Conservation (phyloP, 1,284 basidiomycete species). For the Cronartium ribicola region DNA sequence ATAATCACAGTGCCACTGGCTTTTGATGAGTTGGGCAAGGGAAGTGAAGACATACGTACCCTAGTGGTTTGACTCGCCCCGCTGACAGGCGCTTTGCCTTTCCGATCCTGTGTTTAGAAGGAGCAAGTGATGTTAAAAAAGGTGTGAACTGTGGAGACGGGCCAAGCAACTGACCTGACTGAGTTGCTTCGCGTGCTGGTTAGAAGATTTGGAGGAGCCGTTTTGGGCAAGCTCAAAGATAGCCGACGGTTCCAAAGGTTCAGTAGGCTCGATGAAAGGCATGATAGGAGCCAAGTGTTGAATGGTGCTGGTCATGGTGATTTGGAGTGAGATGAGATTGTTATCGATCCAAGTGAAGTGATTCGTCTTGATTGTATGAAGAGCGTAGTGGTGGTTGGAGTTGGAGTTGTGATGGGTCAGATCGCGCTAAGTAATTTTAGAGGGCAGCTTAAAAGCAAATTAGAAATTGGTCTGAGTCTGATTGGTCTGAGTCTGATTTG, state of each 20-base stretch:
- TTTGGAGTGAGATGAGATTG: neutral
- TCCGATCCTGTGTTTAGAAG: slow-evolving; percentile 11
- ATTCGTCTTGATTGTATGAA: no score
- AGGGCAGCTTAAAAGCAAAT: no score
- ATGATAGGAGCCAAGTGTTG: slow-evolving; percentile 39
- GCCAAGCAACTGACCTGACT: neutral
- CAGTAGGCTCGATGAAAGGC: slow-evolving; percentile 38
- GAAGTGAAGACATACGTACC: neutral
- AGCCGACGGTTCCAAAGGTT: slow-evolving; percentile 17
- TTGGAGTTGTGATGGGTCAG: no score
- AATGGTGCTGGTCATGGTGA: slow-evolving; percentile 11
- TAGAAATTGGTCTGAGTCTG: no score
- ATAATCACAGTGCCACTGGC: neutral
- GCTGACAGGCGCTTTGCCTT: slow-evolving; percentile 16
- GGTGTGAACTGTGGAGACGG: neutral
- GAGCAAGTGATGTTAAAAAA: neutral
- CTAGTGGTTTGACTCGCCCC: neutral
- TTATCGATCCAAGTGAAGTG: no score
- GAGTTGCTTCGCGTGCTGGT: slow-evolving; percentile 3
- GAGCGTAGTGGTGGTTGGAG: no score
- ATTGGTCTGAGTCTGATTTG: no score
- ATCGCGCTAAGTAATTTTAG: no score
- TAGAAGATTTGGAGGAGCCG: neutral
- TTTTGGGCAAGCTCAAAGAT: slow-evolving; percentile 12
- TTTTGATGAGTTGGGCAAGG: no score